phyloP scores from a whole-genome alignment of 2,329 filamentous ascomycete genomes.

The Beauveria sp. region DNA sequence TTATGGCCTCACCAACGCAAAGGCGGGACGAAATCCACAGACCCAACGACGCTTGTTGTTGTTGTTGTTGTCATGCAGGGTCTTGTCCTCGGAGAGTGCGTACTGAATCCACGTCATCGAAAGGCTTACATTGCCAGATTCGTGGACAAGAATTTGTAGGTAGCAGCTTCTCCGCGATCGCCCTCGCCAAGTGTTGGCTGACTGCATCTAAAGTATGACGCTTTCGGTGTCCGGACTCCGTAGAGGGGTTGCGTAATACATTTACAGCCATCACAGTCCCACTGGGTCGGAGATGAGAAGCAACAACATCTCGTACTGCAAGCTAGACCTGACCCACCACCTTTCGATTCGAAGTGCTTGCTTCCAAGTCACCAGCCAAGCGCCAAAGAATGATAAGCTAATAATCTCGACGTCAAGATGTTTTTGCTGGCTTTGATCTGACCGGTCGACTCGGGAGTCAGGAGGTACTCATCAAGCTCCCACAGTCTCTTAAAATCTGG shows the following conservation, averaged over 20 bases:
- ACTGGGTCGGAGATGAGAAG: not conserved
- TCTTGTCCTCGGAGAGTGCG: not conserved
- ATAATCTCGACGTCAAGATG: not conserved
- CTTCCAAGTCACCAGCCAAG: not conserved
- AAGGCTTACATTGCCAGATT: not conserved
- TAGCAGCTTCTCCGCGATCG: not conserved
- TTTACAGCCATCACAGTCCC: not conserved
- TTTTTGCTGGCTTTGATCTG: not conserved
- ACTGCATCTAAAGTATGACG: not conserved
- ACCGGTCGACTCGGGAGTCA: not conserved
- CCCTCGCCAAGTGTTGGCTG: not conserved
- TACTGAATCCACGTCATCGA: not conserved
- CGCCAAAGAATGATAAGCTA: not conserved
- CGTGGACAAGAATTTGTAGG: not conserved
- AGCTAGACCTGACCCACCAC: not conserved
- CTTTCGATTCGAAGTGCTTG: not conserved
- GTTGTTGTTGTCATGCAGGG: not conserved
- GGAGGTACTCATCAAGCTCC: not conserved
- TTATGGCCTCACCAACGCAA: not conserved
- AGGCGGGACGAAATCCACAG: not conserved
- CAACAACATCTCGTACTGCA: not conserved
- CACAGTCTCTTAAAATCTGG: not conserved
- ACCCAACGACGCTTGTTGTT: not conserved
- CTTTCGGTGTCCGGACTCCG: not conserved
- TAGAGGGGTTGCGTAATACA: not conserved